Percentiles rank a stretch among this genome's conserved stretches.
Evolutionary conservation across 139 green algal species (phyloP).

Genomic region (Zygnema cylindricum): DNA sequence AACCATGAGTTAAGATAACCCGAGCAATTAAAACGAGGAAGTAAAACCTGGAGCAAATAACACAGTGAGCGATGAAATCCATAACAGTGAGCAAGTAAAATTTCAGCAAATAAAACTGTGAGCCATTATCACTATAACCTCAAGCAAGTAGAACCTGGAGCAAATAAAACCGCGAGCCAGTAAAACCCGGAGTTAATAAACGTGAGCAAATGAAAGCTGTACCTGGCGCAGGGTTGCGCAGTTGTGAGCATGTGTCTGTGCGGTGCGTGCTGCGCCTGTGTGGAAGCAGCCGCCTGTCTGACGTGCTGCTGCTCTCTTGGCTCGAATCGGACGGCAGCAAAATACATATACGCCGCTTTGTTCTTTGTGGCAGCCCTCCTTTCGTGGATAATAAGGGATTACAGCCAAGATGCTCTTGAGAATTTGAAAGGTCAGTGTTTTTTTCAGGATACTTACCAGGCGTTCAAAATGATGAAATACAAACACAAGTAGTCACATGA

Average conservation of each 20-base stretch:
- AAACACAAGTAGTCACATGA: not conserved
- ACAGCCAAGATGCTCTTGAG: not conserved
- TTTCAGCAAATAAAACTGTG: too few species aligned
- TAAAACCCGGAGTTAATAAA: too few species aligned
- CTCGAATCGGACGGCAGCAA: not conserved
- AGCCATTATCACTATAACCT: too few species aligned
- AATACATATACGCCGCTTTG: constrained; percentile 11
- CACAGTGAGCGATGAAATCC: too few species aligned
- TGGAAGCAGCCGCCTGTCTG: not conserved
- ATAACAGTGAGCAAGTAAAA: too few species aligned
- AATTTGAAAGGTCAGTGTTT: constrained; percentile 8
- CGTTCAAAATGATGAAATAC: not conserved
- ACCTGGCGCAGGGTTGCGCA: too few species aligned
- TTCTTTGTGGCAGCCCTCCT: not conserved
- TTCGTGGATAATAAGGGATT: constrained; percentile 26
- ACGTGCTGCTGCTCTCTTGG: not conserved
- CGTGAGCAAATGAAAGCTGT: too few species aligned
- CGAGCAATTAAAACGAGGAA: too few species aligned
- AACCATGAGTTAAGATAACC: too few species aligned
- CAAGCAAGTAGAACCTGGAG: too few species aligned
- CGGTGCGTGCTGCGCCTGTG: not conserved
- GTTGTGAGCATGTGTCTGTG: constrained; percentile 19
- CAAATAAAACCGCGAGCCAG: too few species aligned
- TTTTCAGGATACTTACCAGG: not conserved
- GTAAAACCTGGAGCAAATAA: too few species aligned